These are phyloP conservation scores for Aspergillus transmontanensis DNA, from an alignment of 2,329 filamentous ascomycete species.

Conservation along the genomic window DNA sequence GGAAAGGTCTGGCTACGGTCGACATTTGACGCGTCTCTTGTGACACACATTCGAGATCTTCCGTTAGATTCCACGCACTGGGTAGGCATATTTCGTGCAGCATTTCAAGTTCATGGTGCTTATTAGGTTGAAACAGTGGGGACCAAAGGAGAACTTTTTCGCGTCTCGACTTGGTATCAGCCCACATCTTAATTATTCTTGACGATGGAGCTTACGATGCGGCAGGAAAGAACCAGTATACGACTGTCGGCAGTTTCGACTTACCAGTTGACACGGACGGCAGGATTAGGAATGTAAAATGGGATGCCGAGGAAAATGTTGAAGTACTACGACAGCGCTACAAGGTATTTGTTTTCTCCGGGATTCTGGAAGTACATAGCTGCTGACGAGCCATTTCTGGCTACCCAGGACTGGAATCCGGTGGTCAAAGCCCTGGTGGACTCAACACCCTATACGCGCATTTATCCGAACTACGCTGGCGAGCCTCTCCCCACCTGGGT, in stretches of 20 bases:
- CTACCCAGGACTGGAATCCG: slow-evolving; percentile 48
- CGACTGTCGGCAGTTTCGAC: slow-evolving; percentile 48
- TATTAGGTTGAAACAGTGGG: slow-evolving; percentile 36
- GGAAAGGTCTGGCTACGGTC: slow-evolving; percentile 51
- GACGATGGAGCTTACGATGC: neutral
- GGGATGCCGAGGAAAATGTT: slow-evolving; percentile 45
- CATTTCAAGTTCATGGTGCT: neutral
- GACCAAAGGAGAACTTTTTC: slow-evolving; percentile 47
- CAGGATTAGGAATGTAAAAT: slow-evolving; percentile 34
- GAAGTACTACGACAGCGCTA: slow-evolving; percentile 37
- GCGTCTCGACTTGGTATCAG: slow-evolving; percentile 44
- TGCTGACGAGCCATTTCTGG: neutral
- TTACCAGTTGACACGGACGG: slow-evolving; percentile 33
- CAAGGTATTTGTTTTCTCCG: slow-evolving; percentile 14
- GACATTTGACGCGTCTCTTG: slow-evolving; percentile 46
- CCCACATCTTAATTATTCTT: neutral
- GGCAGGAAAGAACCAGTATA: slow-evolving; percentile 41
- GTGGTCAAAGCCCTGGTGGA: slow-evolving; percentile 44
- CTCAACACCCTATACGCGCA: slow-evolving; percentile 42
- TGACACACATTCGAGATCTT: slow-evolving; percentile 43
- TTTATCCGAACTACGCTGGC: slow-evolving; percentile 50
- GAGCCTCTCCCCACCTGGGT: slow-evolving; percentile 47
- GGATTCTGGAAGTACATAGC: neutral
- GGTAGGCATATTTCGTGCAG: slow-evolving; percentile 13
- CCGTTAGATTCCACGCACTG: slow-evolving; percentile 47